Evolutionary conservation across 495 filamentous ascomycete genomes (phyloP), one percentile per base, ranked within the genome.

Genomic region (Aspergillus egyptiacus): DNA sequence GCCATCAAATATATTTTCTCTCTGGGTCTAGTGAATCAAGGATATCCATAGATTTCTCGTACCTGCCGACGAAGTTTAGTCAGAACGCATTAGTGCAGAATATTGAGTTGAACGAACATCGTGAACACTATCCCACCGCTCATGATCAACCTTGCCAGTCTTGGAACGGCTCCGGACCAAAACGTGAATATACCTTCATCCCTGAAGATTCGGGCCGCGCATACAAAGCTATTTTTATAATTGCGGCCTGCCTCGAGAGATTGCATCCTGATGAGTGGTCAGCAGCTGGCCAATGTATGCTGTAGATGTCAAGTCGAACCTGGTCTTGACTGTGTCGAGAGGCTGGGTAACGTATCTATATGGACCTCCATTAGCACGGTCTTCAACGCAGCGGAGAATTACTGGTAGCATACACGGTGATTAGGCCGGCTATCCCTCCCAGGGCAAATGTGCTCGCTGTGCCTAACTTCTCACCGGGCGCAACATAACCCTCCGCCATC

Each of bases 101-200:
- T 9, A 18, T 14, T 8, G 20, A 13, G 5, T 19, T 37, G 33
- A 38, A 71, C 78, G 50, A 63, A 85, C 91, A 97, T 95, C 3
- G 94, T 90, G 62, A 98, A 98, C 43, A 98, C 94, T 61, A 98
- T 95, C 15, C 93, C 93, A 41, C 93, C 93, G 61, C 89, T 95
- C 72, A 91, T 44, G 51, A 96, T 86, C 52, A 98, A 64, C 47
- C 93, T 72, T 15, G 81, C 90, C 57, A 98, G 66, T 40, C 93
- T 68, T 2, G 93, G 93, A 52, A 96, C 58, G 18, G 94, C 91
- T 15, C 93, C 93, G 49, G 86, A 89, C 93, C 93, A 98, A 52
- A 98, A 87, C 8, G 90, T 94, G 32, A 90, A 63, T 18, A 96
- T 28, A 6, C 93, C 91, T 68, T 98, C 93, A 46, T 96, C 85